A percentile compares a stretch with the other conserved stretches of the same genome.
Evolutionary conservation across 2,329 filamentous ascomycete species (phyloP).

Genomic region (Colletotrichum cordylinicola): DNA sequence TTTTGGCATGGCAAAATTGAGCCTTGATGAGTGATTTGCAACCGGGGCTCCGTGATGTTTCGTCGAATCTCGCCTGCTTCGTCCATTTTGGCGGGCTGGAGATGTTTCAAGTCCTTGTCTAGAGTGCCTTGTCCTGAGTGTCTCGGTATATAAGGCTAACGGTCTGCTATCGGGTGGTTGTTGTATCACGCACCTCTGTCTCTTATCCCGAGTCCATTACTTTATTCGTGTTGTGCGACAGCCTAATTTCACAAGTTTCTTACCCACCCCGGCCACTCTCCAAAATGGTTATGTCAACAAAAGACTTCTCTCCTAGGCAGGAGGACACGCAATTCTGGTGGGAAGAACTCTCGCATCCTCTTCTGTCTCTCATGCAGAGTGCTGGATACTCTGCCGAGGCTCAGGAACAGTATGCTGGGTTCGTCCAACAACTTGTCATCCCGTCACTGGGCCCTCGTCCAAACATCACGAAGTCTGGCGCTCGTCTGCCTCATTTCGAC

Average conservation of each 20-base stretch:
- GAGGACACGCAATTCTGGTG: neutral
- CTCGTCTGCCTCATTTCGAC: conserved; percentile 8
- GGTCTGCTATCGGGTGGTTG: neutral
- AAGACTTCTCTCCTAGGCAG: neutral
- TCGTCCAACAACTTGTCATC: conserved; percentile 9
- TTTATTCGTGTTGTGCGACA: neutral
- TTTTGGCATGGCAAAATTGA: neutral
- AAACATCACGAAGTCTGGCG: neutral
- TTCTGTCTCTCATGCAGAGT: conserved; percentile 17
- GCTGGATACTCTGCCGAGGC: conserved; percentile 8
- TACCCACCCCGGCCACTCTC: neutral
- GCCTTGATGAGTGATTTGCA: neutral
- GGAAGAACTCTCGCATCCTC: neutral
- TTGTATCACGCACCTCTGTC: neutral
- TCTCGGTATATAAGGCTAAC: neutral
- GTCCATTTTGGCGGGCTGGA: neutral
- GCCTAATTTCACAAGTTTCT: neutral
- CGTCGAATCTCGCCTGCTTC: neutral
- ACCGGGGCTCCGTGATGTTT: neutral
- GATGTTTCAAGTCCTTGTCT: neutral
- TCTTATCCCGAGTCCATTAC: neutral
- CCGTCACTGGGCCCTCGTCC: conserved; percentile 3
- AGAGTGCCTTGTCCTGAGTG: neutral
- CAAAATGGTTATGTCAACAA: conserved; percentile 1
- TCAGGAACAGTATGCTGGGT: neutral